These are phyloP conservation scores for Boletus coccyginus DNA, from an alignment of 768 basidiomycete genomes.

Conservation along the genomic window DNA sequence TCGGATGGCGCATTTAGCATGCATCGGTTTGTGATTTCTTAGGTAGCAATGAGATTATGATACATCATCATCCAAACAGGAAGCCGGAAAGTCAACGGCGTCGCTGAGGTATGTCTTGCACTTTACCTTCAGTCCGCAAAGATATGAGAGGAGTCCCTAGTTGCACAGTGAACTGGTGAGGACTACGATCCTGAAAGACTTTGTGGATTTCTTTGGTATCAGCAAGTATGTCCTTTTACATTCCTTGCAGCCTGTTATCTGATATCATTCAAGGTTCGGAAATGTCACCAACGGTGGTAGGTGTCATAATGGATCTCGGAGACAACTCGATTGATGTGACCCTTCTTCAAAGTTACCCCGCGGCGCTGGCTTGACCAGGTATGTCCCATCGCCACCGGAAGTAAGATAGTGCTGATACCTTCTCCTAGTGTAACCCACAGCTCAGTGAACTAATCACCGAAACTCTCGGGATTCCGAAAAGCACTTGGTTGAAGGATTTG, in stretches of 20 bases:
- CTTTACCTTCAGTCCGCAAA: background rate
- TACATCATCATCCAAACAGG: conserved; percentile 34
- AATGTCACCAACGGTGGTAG: conserved; percentile 93
- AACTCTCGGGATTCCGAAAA: conserved; percentile 71
- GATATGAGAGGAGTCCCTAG: conserved; percentile 27
- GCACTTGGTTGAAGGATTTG: conserved; percentile 84
- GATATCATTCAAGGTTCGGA: conserved; percentile 49
- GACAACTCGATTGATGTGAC: background rate
- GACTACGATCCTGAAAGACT: conserved; percentile 84
- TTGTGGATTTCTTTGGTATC: conserved; percentile 87
- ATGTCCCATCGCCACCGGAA: background rate
- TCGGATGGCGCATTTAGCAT: conserved; percentile 89
- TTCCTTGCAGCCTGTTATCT: conserved; percentile 3
- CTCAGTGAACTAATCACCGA: conserved; percentile 83
- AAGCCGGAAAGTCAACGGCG: conserved; percentile 89
- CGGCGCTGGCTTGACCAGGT: conserved; percentile 90
- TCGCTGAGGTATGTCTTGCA: conserved; percentile 65
- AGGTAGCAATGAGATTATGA: background rate
- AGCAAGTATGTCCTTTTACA: conserved; percentile 52
- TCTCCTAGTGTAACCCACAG: conserved; percentile 77
- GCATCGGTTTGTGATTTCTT: conserved; percentile 51
- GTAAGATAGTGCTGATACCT: background rate
- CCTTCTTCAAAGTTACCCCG: conserved; percentile 62
- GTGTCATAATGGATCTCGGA: conserved; percentile 23
- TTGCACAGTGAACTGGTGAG: conserved; percentile 88